Evolutionary conservation across 768 basidiomycete genomes (phyloP).

Genomic region (Leccinum subgranulosum): DNA sequence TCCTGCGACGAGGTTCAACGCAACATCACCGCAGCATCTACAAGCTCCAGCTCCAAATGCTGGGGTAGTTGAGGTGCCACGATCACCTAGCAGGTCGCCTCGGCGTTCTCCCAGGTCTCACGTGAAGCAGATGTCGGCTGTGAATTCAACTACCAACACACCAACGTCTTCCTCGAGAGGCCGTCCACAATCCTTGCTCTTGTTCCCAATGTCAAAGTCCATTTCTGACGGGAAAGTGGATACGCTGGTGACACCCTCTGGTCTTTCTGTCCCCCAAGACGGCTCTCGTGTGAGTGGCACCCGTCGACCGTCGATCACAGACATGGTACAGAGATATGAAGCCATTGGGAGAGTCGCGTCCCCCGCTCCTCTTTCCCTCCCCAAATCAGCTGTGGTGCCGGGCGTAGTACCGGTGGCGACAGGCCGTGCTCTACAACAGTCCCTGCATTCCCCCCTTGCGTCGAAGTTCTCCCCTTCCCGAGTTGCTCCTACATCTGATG

Average conservation of each 20-base stretch:
- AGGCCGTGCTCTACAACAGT: conserved; percentile 21
- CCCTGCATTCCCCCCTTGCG: conserved; percentile 21
- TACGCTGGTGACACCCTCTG: conserved; percentile 31
- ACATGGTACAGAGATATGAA: conserved; percentile 84
- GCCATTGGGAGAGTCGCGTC: conserved; percentile 45
- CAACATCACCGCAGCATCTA: conserved; percentile 26
- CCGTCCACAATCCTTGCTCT: conserved; percentile 81
- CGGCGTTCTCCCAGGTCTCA: conserved; percentile 29
- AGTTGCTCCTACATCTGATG: conserved; percentile 7
- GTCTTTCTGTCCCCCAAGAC: conserved; percentile 47
- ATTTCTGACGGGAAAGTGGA: conserved; percentile 39
- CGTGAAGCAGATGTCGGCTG: conserved; percentile 29
- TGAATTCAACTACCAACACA: conserved; percentile 19
- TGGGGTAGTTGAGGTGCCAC: conserved; percentile 14
- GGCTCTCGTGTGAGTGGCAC: conserved; percentile 35
- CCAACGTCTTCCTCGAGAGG: conserved; percentile 42
- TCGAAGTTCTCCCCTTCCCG: conserved; percentile 27
- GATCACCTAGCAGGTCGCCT: conserved; percentile 31
- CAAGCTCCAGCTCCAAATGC: conserved; percentile 15
- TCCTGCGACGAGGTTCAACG: conserved; percentile 17
- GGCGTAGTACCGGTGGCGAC: conserved; percentile 10
- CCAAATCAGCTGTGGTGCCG: conserved; percentile 25
- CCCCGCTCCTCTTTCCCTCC: conserved; percentile 29
- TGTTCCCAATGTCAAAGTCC: conserved; percentile 51
- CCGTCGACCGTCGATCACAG: conserved; percentile 76